Evolutionary conservation across 129 eudicot genomes (phyloP).

Genomic region (Deinandra increscens): DNA sequence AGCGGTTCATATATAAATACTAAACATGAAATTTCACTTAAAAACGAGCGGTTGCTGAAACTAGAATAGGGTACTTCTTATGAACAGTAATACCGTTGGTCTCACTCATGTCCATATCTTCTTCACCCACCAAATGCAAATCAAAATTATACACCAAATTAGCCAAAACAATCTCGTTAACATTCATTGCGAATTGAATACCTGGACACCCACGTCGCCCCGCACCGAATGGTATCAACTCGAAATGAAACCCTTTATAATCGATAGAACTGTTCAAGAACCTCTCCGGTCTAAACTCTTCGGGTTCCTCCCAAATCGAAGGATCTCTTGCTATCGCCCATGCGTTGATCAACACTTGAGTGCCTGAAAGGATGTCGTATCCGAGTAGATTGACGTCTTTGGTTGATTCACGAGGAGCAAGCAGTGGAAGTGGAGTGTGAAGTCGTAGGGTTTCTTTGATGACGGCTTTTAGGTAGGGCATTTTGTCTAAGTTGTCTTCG

Average conservation of each 20-base stretch:
- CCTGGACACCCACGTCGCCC: background rate
- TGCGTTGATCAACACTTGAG: background rate
- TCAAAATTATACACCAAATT: too few species aligned
- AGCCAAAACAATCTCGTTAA: background rate
- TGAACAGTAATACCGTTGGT: background rate
- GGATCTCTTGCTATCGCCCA: background rate
- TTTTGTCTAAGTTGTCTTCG: background rate
- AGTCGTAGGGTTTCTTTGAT: background rate
- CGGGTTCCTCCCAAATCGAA: background rate
- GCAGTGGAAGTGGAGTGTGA: too few species aligned
- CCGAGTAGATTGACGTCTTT: background rate
- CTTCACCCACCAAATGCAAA: too few species aligned
- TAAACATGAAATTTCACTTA: background rate
- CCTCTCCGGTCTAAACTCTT: background rate
- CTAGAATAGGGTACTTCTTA: background rate
- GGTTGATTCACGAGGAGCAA: background rate
- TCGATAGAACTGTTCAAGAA: background rate
- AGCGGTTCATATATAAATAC: too few species aligned
- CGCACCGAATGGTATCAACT: background rate
- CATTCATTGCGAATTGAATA: background rate
- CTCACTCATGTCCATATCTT: background rate
- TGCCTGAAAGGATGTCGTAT: background rate
- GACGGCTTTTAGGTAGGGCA: background rate
- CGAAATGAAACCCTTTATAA: background rate
- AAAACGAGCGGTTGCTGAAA: background rate